phyloP scores from a whole-genome alignment of 2,329 filamentous ascomycete species.

The Monosporascus ibericus region DNA sequence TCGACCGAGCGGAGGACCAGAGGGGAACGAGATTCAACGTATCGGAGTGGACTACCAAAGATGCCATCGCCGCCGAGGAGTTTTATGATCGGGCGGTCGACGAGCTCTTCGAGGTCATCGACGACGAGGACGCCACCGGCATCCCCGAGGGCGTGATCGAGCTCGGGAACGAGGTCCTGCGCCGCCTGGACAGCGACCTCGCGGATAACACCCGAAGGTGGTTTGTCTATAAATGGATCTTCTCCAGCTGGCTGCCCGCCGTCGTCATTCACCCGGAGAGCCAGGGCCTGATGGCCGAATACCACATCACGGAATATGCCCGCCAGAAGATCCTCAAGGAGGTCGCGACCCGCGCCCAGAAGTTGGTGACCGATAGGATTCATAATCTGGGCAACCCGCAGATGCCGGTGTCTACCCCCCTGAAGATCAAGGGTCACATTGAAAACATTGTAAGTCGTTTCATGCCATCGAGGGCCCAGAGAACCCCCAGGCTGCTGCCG shows the following conservation, averaged over 20 bases:
- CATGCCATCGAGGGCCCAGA: slow-evolving; percentile 43
- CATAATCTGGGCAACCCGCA: slow-evolving; percentile 53
- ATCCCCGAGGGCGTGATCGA: slow-evolving; percentile 82
- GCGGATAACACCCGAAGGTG: slow-evolving; percentile 73
- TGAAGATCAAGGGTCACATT: slow-evolving; percentile 61
- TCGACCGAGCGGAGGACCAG: slow-evolving; percentile 79
- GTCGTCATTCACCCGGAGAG: slow-evolving; percentile 86
- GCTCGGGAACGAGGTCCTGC: slow-evolving; percentile 76
- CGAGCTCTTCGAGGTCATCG: slow-evolving; percentile 77
- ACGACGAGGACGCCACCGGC: slow-evolving; percentile 75
- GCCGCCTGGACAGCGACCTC: slow-evolving; percentile 65
- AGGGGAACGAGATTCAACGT: slow-evolving; percentile 65
- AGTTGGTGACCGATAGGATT: slow-evolving; percentile 70
- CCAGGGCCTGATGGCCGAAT: slow-evolving; percentile 72
- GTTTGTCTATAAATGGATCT: slow-evolving; percentile 87
- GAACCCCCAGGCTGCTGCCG: slow-evolving; percentile 56
- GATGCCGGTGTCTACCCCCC: slow-evolving; percentile 57
- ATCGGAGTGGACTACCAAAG: slow-evolving; percentile 67
- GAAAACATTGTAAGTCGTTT: slow-evolving; percentile 66
- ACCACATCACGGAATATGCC: slow-evolving; percentile 87
- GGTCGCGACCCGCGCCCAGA: slow-evolving; percentile 73
- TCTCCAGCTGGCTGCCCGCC: slow-evolving; percentile 78
- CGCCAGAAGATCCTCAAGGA: slow-evolving; percentile 76
- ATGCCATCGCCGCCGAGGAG: slow-evolving; percentile 75
- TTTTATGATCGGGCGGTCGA: slow-evolving; percentile 82